Base-by-base conservation (phyloP, 176 grass and related monocot genomes). In the Oryza longistaminata region DNA sequence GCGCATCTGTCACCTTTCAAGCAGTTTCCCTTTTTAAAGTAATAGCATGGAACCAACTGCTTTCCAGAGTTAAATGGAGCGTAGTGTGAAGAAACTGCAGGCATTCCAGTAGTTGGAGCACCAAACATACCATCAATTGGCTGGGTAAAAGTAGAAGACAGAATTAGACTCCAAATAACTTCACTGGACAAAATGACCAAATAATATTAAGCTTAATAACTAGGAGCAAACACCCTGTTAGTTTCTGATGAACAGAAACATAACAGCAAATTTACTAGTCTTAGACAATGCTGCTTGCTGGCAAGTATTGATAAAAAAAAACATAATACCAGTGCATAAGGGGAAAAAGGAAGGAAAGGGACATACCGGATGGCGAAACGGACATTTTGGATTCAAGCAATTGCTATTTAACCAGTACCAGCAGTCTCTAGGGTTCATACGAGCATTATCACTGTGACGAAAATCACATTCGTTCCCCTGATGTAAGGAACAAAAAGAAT, bases 401-500 rank as follows among this genome's bases (percentile, higher is more conserved):
- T 81, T 88, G 81, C 93, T 86, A 88, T 94, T 90, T 68, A 94
- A 61, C 97, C 97, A 99, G 82, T 96, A 99, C 81, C 78, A 96
- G 83, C 97, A 99, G 68, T 99, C 93, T 64, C 97, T 96, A 72
- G 93, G 96, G 77, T 99, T 99, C 68, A 92, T 67, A 74, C 93
- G 91, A 69, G 97, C 97, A 86, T 81, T 90, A 67, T 99, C 93
- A 14, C 97, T 99, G 75, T 99, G 97, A 62, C 97, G 91, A 79
- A 91, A 99, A 39, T 99, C 97, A 61, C 97, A 99, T 84, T 96
- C 90, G 70, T 75, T 96, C 31, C 93, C 96, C 97, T 99, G 79
- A 85, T 71, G 35, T 26, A 79, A 68, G 40, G 10, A 34, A 83
- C 11, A 77, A 75, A 77, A 75, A 37, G 61, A 25, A 62, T 5